These are phyloP conservation scores for Leishmania martiniquensis DNA, from an alignment of 208 protist genomes.

Conservation along the genomic window DNA sequence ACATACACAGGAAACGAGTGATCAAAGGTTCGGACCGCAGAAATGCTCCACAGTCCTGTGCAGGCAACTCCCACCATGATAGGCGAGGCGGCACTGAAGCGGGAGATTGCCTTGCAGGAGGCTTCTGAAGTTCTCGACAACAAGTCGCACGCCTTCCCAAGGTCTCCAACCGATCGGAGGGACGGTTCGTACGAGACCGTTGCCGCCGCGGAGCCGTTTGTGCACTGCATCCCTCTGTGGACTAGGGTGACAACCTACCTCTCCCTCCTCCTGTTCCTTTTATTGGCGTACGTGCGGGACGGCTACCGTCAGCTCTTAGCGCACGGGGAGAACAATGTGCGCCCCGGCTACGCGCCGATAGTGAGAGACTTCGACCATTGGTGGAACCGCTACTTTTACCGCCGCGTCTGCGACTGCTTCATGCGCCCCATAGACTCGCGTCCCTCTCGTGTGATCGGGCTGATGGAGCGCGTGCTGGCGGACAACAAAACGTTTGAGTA, in stretches of 20 bases:
- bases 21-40: conserved; percentile 15
- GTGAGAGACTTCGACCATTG: conserved; percentile 95
- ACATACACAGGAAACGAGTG: background rate
- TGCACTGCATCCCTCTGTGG: conserved; percentile 43
- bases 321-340: conserved; percentile 22
- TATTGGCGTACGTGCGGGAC: conserved; percentile 59
- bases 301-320: conserved; percentile 62
- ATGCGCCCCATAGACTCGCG: conserved; percentile 92
- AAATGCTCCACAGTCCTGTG: conserved; percentile 19
- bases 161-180: conserved; percentile 16
- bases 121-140: conserved; percentile 26
- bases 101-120: conserved; percentile 23
- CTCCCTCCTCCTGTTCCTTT: conserved; percentile 55
- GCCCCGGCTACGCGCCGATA: conserved; percentile 95
- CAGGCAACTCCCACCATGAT: conserved; percentile 12
- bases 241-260: conserved; percentile 61
- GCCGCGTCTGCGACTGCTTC: conserved; percentile 91
- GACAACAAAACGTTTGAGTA: conserved; percentile 90
- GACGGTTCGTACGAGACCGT: conserved; percentile 4
- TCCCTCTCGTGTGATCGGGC: conserved; percentile 92
- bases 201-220: conserved; percentile 27
- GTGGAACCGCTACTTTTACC: conserved; percentile 94
- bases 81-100: conserved; percentile 30
- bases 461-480: conserved; percentile 90
- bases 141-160: conserved; percentile 26